phyloP scores from a whole-genome alignment of 2,329 filamentous ascomycete species.

The Sarocladium oryzae region DNA sequence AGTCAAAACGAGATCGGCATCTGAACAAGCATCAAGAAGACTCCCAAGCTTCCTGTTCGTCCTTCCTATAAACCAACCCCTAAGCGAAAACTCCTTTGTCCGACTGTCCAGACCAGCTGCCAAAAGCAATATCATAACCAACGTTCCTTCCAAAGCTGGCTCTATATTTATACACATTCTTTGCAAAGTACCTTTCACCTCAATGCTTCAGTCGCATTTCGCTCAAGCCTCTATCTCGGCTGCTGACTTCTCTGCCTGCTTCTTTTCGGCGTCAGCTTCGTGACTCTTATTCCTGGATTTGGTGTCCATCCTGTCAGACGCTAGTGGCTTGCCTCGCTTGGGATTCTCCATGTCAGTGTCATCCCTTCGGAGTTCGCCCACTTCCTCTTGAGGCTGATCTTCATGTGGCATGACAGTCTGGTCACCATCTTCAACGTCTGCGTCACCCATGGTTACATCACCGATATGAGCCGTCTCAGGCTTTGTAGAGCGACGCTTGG shows the following conservation, averaged over 20 bases:
- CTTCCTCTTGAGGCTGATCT: constrained; percentile 21
- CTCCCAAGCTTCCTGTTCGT: not conserved
- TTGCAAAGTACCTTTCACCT: not conserved
- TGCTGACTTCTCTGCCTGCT: not conserved
- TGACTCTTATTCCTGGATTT: not conserved
- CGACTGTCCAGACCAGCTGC: not conserved
- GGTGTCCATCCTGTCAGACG: not conserved
- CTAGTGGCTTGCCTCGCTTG: not conserved
- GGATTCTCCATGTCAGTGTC: constrained; percentile 38
- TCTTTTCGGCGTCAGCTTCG: not conserved
- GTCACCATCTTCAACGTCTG: constrained; percentile 43
- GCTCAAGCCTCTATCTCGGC: not conserved
- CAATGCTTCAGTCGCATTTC: not conserved
- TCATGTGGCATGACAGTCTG: constrained; percentile 30
- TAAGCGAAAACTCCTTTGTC: not conserved
- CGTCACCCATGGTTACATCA: constrained; percentile 45
- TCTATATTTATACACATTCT: not conserved
- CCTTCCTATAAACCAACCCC: not conserved
- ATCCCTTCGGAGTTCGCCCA: constrained; percentile 21
- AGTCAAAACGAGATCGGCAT: too few relatives aligned
- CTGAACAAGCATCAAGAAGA: too few relatives aligned
- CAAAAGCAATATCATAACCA: not conserved
- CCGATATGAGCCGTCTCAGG: constrained; percentile 21
- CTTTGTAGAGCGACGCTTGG: constrained; percentile 32
- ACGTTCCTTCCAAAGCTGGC: not conserved